These are phyloP conservation scores for Barnettozyma salicaria DNA, from an alignment of 805 yeast species.

Conservation along the genomic window DNA sequence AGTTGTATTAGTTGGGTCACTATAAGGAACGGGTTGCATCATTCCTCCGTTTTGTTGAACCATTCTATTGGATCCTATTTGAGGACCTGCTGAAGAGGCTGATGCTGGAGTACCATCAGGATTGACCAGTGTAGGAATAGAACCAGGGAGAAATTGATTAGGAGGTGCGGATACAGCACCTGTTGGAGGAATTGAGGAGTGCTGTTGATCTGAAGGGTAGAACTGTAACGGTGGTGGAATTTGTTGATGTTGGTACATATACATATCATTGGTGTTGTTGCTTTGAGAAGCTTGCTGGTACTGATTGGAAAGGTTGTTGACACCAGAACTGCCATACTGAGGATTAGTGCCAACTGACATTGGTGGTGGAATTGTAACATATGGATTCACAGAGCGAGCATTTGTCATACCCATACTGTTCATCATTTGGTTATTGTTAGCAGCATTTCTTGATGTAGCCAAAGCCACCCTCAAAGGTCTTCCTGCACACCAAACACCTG, in stretches of 20 bases:
- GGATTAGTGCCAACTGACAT: conserved; percentile 3
- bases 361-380: conserved; percentile 6
- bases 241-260: conserved; percentile 22
- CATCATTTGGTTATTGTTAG: conserved; percentile 7
- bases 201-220: conserved; percentile 18
- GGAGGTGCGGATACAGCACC: too few species aligned
- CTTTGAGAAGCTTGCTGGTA: conserved; percentile 15
- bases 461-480: conserved; percentile 70
- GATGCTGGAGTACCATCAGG: conserved; percentile 4
- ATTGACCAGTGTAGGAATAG: conserved; percentile 1
- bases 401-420: conserved; percentile 2
- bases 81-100: not conserved
- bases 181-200: conserved; percentile 2
- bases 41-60: conserved; percentile 5
- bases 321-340: conserved; percentile 5
- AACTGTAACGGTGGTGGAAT: conserved; percentile 16
- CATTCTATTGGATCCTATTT: not conserved
- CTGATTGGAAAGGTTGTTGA: conserved; percentile 14
- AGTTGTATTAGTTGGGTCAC: conserved; percentile 64
- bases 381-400: conserved; percentile 11
- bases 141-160: conserved; percentile 7
- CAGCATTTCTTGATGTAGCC: conserved; percentile 63
- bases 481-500: conserved; percentile 76
- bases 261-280: conserved; percentile 14
- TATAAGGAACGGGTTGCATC: conserved; percentile 25